Evolutionary conservation across 345 rosid genomes (phyloP), one percentile per base, ranked within the genome.

Genomic region (Pseudoturritis turrita): DNA sequence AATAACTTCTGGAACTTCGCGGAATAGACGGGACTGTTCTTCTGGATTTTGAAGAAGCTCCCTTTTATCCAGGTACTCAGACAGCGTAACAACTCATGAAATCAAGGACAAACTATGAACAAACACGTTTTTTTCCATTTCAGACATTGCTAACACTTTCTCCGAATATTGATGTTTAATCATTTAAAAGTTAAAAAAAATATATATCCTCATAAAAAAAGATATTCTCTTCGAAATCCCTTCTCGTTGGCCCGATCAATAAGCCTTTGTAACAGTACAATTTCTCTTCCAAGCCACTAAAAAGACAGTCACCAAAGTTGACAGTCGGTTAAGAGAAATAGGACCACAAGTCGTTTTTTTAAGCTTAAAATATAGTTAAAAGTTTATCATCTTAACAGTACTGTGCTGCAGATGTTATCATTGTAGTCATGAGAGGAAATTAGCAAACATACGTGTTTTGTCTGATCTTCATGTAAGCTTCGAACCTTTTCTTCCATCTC

Each of bases 201-300:
- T 4, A n/a, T 35, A 40, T 7, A 29, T 66, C 19, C 7, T 21
- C 68, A 41, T 3, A 40, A 37, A 65, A 60, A 85, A 89, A 96
- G 96, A 93, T 93, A 93, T 93, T 93, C 98, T 87, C 72, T 86
- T 56, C 92, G 90, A 96, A 89, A 86, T 56, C 98, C 97, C 80
- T 93, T 90, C 77, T 90, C 96, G 78, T 82, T 93, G 72, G 97
- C 93, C 73, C 73, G 85, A 67, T 81, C 83, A 68, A 93, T 90
- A 36, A 71, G 87, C 65, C 76, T 83, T 70, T 85, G 76, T 70
- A 93, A 74, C 78, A 78, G 60, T 55, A 74, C 79, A 69, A 87
- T 78, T 83, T 93, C 91, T 49, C 79, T 72, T 21, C 60, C 76
- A 76, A 93, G 77, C 97, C 97, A 87, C 98, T 93, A 80, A 53